Evolutionary conservation across 805 yeast genomes (phyloP).

Genomic region (Zygosaccharomyces siamensis): DNA sequence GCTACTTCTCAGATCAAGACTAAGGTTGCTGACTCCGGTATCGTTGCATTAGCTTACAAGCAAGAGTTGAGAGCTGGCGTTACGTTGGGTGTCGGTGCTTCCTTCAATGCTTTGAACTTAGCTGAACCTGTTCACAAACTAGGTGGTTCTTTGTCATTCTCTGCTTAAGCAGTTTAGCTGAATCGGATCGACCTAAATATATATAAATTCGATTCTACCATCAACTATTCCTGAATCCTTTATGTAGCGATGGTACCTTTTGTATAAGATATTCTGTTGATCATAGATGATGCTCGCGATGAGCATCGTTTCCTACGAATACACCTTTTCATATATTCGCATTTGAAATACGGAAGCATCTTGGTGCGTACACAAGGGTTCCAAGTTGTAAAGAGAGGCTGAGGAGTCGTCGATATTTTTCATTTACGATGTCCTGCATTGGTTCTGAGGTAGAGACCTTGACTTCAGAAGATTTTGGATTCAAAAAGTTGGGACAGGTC

Average conservation of each 20-base stretch:
- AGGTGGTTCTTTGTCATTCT: slow-evolving; percentile 89
- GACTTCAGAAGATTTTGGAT: slow-evolving; percentile 43
- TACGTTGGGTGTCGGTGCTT: slow-evolving; percentile 93
- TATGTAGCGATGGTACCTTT: no score
- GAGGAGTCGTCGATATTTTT: background rate
- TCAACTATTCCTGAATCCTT: no score
- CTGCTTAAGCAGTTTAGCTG: slow-evolving; percentile 51
- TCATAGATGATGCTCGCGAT: background rate
- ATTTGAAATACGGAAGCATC: no score
- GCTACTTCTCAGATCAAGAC: slow-evolving; percentile 88
- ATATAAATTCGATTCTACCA: background rate
- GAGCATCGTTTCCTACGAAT: background rate
- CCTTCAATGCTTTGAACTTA: slow-evolving; percentile 91
- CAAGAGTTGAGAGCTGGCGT: slow-evolving; percentile 96
- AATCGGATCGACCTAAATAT: slow-evolving; percentile 10
- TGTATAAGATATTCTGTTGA: background rate
- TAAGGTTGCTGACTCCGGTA: slow-evolving; percentile 93
- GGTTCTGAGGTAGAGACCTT: slow-evolving; percentile 24
- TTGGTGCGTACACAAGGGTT: no score
- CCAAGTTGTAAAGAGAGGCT: no score
- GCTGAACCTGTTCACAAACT: slow-evolving; percentile 97
- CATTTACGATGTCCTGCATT: slow-evolving; percentile 15
- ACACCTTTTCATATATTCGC: background rate
- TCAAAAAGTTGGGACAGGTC: slow-evolving; percentile 36
- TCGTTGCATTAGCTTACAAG: slow-evolving; percentile 88